Base-by-base conservation (phyloP, 345 rosid genomes). In the Reutealis trisperma region DNA sequence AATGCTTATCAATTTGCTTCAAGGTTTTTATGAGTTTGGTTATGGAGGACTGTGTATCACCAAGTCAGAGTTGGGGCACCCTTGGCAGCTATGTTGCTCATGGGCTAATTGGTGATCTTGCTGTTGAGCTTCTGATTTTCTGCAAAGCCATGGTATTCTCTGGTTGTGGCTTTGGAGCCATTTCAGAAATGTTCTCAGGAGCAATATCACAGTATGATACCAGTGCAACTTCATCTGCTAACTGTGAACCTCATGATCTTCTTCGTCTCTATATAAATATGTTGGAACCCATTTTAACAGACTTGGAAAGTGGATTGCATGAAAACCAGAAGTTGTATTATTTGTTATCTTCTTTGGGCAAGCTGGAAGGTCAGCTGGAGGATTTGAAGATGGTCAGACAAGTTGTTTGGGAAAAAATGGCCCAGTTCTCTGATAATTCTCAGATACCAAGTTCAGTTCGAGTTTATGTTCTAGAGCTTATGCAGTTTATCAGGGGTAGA, bases 1-100 rank as follows among this genome's bases (percentile, higher is more conserved):
- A 82, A 69, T 86, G 90, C 87, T 82, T 90, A 47, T 82, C 78
- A 59, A 84, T 85, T 78, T 87, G 93, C 80, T 84, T 94, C 66
- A 91, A 87, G 83, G 83, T 84, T 83, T 79, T 96, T 55, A 86
- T 88, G 75, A 92, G 83, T 81, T 86, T 96, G 84, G 90, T 94
- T 77, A 84, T 89, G 90, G 94, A 96, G 77, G 99, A 94, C 86
- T 84, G 78, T 78, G 86, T 96, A 70, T 91, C 99, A 65, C 99
- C 99, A 25, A 92, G 90, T 88, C 98, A 96, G 83, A 89, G 90
- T 62, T 96, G 95, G 97, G 86, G 86, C 78, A 88, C 90, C 66
- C 70, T 92, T 75, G 68, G 86, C 70, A 82, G 80, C 78, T 91
- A 90, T 72, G 76, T 88, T 70, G 85, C 77, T 63, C 74, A 77